Evolutionary conservation across 371 early-diverging fungal species (phyloP).

Genomic region (Sporodiniella umbellata): DNA sequence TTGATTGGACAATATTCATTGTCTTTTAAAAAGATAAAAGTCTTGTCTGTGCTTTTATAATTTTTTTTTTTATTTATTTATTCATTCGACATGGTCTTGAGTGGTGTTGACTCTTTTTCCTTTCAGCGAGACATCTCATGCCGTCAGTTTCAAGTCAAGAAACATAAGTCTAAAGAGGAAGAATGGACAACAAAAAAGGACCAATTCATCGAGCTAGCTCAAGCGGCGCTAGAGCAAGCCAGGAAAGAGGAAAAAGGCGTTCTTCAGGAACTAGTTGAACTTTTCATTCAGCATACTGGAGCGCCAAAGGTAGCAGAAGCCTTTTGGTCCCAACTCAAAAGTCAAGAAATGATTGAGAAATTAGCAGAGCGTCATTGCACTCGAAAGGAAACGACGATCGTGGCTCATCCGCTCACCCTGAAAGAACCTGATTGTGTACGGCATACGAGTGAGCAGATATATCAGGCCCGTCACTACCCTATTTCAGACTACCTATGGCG

Average conservation of each 20-base stretch:
- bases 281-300: constrained; percentile 27
- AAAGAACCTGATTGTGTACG: constrained; percentile 12
- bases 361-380: constrained; percentile 26
- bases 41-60: background rate
- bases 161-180: constrained; percentile 15
- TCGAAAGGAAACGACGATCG: constrained; percentile 8
- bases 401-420: constrained; percentile 1
- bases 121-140: constrained; percentile 2
- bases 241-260: constrained; percentile 32
- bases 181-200: constrained; percentile 19
- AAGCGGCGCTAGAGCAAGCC: constrained; percentile 38
- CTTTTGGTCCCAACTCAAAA: constrained; percentile 29
- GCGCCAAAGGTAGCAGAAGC: constrained; percentile 28
- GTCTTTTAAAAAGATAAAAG: background rate
- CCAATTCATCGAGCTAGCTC: constrained; percentile 32
- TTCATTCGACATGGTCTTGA: too few species aligned
- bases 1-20: background rate
- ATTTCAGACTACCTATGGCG: constrained; percentile 33
- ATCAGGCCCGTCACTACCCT: constrained; percentile 7
- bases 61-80: background rate
- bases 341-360: constrained; percentile 39
- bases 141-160: constrained; percentile 13
- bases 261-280: constrained; percentile 31
- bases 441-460: constrained; percentile 2
- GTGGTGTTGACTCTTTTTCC: background rate